Base-by-base conservation (phyloP, 768 basidiomycete genomes). In the Leucosporidium scottii region DNA sequence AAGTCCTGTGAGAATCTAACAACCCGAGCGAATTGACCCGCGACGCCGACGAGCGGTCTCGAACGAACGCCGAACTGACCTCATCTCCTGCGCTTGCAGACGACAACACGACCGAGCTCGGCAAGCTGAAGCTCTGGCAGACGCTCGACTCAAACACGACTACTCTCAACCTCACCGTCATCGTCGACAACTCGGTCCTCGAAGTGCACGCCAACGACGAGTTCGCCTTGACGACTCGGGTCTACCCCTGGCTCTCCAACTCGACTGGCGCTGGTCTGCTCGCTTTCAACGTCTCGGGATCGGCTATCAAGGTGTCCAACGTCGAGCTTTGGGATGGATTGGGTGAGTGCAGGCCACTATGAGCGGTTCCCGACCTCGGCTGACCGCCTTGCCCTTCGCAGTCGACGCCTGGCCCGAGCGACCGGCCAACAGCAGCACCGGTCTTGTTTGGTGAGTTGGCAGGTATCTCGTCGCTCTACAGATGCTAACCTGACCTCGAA, bases 131-230 rank as follows among this genome's bases (percentile, higher is more conserved):
- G 53, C 72, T 74, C 28, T 74, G 66, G 71, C 53, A 27, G 9
- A 62, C 54, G 20, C 50, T 66, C 31, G 50, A 48, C 15, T 36
- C 49, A 34, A 66, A 55, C 23, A 48, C 28, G 30, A 60, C 56
- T 47, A 65, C 66, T 12, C 66, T 74, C 55, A 68, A 73, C 53
- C 64, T 74, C 21, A 73, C 65, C 23, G 69, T 74, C 61, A 54
- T 68, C 18, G 74, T 74, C 30, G 74, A 74, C 69, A 73, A 73
- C 57, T 73, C 72, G 20, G 66, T 73, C 48, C n/a, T 74, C 54
- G 72, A 74, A 51, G 63, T 74, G 61, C 67, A 69, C 59, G 74
- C 72, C 20, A 74, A 74, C 62, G 72, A 74, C 56, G 72, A 70
- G 51, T 49, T 65, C 30, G 67, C 64, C 12, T 54, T 74, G 54